phyloP scores from a whole-genome alignment of 1,284 basidiomycete genomes.

The Limonomyces culmigenus region DNA sequence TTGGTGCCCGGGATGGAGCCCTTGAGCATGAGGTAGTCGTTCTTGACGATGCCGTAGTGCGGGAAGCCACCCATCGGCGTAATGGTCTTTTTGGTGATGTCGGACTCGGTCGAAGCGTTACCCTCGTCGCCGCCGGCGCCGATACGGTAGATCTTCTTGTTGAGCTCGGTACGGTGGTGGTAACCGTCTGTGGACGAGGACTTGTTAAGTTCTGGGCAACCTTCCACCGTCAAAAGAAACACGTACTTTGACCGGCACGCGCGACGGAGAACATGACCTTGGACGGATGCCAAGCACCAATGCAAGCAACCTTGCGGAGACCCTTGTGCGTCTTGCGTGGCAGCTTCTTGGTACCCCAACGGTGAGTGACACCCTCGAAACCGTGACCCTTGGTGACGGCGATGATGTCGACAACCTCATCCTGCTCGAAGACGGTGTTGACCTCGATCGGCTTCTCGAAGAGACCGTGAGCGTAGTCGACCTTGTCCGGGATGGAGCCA shows the following conservation, averaged over 20 bases:
- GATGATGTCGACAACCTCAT: conserved; percentile 95
- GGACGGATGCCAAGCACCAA: conserved; percentile 98
- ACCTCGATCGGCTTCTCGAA: conserved; percentile 97
- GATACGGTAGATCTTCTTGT: conserved; percentile 99
- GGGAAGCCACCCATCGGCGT: conserved; percentile 99
- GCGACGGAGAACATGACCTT: conserved; percentile 99
- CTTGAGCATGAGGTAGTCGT: conserved; percentile 96
- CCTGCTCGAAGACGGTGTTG: conserved; percentile 81
- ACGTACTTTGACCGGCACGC: conserved; percentile 95
- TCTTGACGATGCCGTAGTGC: conserved; percentile 96
- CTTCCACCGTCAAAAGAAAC: not conserved
- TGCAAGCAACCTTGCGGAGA: conserved; percentile 99
- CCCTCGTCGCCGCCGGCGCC: conserved; percentile 65
- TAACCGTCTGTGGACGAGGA: conserved; percentile 61
- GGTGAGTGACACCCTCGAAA: conserved; percentile 97
- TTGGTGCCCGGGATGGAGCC: conserved; percentile 90
- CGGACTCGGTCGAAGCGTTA: conserved; percentile 88
- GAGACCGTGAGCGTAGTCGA: conserved; percentile 87
- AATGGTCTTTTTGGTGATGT: conserved; percentile 89
- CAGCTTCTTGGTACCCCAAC: conserved; percentile 99
- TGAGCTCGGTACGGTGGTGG: conserved; percentile 95
- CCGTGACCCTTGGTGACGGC: conserved; percentile 99
- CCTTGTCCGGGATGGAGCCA: conserved; percentile 94
- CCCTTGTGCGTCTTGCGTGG: conserved; percentile 99
- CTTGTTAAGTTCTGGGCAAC: not conserved